Percentiles rank a stretch among this genome's conserved stretches.
Evolutionary conservation across 345 rosid species (phyloP).

Genomic region (Rhizophora mangle): DNA sequence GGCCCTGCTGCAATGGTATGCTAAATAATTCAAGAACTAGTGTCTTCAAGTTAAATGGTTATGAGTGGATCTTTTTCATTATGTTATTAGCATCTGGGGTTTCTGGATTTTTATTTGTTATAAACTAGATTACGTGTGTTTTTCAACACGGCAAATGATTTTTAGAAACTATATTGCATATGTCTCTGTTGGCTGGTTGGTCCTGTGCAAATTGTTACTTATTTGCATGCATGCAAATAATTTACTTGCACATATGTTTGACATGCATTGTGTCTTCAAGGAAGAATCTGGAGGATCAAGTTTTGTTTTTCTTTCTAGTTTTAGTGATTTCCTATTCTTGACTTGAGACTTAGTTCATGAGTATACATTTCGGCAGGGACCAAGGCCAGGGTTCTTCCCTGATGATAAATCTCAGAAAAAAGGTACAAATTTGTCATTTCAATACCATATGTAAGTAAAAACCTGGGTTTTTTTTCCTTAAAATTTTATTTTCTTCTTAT

Average conservation of each 20-base stretch:
- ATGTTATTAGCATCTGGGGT: not conserved
- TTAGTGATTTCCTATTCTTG: not conserved
- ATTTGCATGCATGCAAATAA: not conserved
- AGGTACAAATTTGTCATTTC: conserved; percentile 42
- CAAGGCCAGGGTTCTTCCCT: conserved; percentile 75
- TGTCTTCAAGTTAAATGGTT: not conserved
- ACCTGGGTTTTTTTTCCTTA: not conserved
- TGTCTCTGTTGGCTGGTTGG: not conserved
- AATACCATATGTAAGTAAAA: not conserved
- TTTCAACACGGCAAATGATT: too few species aligned
- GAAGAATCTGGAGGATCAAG: not conserved
- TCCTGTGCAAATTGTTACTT: not conserved
- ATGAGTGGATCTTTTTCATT: not conserved
- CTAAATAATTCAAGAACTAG: conserved; percentile 1
- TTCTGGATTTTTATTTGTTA: too few species aligned
- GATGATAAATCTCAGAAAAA: conserved; percentile 75
- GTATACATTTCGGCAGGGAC: conserved; percentile 48
- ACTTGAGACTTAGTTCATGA: conserved; percentile 4
- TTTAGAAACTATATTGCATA: too few species aligned
- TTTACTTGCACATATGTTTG: not conserved
- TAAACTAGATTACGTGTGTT: too few species aligned
- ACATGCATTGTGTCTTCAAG: not conserved
- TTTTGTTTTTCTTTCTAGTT: not conserved
- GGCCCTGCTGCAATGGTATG: conserved; percentile 83
- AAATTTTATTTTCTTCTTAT: conserved; percentile 13